Percentiles rank a stretch among this genome's conserved stretches.
phyloP scores from a whole-genome alignment of 352 stramenopile genomes.

The Pythium dissimile region DNA sequence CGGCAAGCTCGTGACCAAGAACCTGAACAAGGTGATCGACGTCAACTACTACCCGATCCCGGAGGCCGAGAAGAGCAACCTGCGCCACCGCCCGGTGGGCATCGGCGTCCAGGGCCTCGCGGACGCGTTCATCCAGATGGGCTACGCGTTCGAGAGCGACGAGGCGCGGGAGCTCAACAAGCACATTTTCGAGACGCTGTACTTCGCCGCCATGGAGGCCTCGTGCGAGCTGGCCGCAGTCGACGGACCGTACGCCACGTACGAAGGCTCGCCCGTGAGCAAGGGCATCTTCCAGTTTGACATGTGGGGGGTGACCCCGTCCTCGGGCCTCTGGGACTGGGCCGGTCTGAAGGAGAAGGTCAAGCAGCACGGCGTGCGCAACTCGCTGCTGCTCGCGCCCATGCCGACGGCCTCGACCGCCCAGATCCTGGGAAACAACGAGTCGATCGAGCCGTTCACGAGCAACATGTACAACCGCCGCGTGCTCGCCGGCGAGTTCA shows the following conservation, averaged over 20 bases:
- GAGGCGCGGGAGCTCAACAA: slow-evolving; percentile 93
- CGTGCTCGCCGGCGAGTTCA: slow-evolving; percentile 98
- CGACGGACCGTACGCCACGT: slow-evolving; percentile 96
- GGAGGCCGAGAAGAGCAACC: slow-evolving; percentile 91
- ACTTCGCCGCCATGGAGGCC: slow-evolving; percentile 95
- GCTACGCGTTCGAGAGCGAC: slow-evolving; percentile 94
- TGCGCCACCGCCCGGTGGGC: slow-evolving; percentile 97
- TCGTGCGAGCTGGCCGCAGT: slow-evolving; percentile 94
- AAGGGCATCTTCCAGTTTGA: slow-evolving; percentile 98
- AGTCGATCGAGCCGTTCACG: slow-evolving; percentile 98
- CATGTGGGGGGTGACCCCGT: slow-evolving; percentile 96
- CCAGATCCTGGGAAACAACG: slow-evolving; percentile 99
- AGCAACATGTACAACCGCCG: slow-evolving; percentile 99
- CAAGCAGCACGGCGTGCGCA: slow-evolving; percentile 94
- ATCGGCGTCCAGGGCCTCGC: slow-evolving; percentile 98
- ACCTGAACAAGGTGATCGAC: slow-evolving; percentile 99
- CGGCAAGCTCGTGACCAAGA: slow-evolving; percentile 95
- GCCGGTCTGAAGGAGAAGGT: slow-evolving; percentile 91
- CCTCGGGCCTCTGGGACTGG: slow-evolving; percentile 95
- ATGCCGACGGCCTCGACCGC: slow-evolving; percentile 99
- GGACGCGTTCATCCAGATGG: slow-evolving; percentile 97
- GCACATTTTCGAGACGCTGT: slow-evolving; percentile 99
- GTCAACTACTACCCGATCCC: slow-evolving; percentile 98
- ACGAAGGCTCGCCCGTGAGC: slow-evolving; percentile 94
- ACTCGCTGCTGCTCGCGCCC: slow-evolving; percentile 98